phyloP scores from a whole-genome alignment of 257 asterid species.

The Solanum medicagineum region DNA sequence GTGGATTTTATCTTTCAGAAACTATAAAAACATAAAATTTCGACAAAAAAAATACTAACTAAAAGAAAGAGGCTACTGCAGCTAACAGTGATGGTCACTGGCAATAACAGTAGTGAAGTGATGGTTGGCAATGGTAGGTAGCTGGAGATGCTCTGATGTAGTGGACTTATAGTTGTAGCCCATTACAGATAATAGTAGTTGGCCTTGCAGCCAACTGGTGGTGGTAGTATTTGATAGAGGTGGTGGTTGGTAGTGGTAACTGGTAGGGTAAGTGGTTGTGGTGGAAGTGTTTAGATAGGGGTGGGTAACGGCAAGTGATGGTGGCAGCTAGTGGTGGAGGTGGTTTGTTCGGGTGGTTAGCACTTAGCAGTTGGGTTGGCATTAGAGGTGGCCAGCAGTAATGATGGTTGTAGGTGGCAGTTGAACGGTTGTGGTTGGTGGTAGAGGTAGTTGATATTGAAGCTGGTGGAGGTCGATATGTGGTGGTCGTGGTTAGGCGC shows the following conservation, averaged over 20 bases:
- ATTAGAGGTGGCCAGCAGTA: neutral
- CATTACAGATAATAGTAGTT: neutral
- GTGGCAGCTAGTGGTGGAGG: neutral
- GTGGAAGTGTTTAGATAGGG: neutral
- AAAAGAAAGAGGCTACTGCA: neutral
- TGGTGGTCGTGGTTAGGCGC: neutral
- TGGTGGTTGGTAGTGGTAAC: neutral
- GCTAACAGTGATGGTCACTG: neutral
- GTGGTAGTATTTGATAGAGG: neutral
- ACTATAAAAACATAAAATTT: neutral
- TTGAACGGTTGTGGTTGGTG: neutral
- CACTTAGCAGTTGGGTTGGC: neutral
- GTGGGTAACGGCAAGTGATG: neutral
- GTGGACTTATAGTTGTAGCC: neutral
- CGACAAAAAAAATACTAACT: neutral
- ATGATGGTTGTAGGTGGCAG: neutral
- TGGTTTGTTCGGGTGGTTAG: neutral
- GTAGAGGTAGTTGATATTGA: neutral
- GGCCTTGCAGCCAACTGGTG: neutral
- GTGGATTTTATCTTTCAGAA: neutral
- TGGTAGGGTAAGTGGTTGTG: neutral
- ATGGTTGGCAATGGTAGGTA: neutral
- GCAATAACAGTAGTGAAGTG: neutral
- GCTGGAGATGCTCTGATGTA: neutral
- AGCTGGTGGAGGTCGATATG: neutral